Evolutionary conservation across 768 basidiomycete species (phyloP).

Genomic region (Pleurotus ostreatus): DNA sequence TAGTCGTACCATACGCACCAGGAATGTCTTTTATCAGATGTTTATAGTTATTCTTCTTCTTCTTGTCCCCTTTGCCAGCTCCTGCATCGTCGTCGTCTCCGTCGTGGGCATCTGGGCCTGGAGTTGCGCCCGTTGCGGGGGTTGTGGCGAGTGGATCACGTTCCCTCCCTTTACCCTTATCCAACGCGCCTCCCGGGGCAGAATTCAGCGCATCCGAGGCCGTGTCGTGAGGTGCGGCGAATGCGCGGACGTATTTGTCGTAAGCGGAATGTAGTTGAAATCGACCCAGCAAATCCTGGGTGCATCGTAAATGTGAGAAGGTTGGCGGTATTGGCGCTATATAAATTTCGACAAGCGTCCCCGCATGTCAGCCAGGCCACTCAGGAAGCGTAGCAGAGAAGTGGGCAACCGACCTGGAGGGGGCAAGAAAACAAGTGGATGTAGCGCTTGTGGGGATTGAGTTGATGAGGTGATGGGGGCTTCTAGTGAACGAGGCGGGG

Average conservation of each 20-base stretch:
- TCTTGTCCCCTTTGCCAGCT: conserved; percentile 58
- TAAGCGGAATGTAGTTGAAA: conserved; percentile 73
- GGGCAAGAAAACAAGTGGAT: conserved; percentile 33
- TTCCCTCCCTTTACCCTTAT: conserved; percentile 52
- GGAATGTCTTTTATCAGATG: conserved; percentile 74
- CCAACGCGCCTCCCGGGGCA: conserved; percentile 21
- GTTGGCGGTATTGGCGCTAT: conserved; percentile 32
- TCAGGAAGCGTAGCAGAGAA: neutral
- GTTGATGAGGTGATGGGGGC: conserved; percentile 21
- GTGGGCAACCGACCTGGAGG: conserved; percentile 32
- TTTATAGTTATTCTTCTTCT: conserved; percentile 74
- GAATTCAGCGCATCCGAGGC: conserved; percentile 18
- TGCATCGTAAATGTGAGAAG: conserved; percentile 58
- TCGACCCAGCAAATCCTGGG: conserved; percentile 73
- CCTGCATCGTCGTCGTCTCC: conserved; percentile 52
- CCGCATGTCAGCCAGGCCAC: conserved; percentile 1
- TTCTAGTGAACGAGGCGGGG: conserved; percentile 10
- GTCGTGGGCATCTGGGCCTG: conserved; percentile 27
- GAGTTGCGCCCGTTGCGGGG: conserved; percentile 26
- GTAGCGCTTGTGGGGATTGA: conserved; percentile 25
- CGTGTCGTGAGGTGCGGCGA: conserved; percentile 29
- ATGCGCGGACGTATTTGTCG: conserved; percentile 74
- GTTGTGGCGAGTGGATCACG: conserved; percentile 15
- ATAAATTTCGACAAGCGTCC: neutral
- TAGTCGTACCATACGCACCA: conserved; percentile 38